These are phyloP conservation scores for Mollisia scopiformis DNA, from an alignment of 2,329 filamentous ascomycete genomes.

Conservation along the genomic window DNA sequence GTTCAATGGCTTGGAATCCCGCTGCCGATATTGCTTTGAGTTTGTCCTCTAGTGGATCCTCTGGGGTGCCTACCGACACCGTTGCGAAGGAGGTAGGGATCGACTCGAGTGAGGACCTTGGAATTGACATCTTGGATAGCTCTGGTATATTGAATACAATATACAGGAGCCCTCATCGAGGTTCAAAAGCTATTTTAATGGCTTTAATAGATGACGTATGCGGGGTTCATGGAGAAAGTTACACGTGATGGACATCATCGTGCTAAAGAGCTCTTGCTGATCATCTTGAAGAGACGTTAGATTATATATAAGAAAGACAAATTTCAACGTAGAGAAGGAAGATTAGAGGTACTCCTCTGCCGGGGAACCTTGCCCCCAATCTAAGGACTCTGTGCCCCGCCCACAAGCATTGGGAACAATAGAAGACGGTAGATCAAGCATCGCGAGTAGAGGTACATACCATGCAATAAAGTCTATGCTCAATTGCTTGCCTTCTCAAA, in stretches of 20 bases:
- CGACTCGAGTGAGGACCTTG: slow-evolving; percentile 19
- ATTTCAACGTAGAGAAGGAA: not conserved
- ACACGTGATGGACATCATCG: not conserved
- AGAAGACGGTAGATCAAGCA: not conserved
- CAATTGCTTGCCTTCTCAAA: slow-evolving; percentile 49
- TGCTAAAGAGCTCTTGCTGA: not conserved
- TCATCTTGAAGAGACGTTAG: not conserved
- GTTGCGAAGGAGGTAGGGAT: slow-evolving; percentile 57
- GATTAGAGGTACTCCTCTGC: not conserved
- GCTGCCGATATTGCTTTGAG: slow-evolving; percentile 64
- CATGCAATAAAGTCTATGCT: not conserved
- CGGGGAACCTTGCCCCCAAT: not conserved
- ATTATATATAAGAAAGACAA: no score
- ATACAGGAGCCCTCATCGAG: not conserved
- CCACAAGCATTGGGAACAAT: not conserved
- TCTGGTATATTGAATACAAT: not conserved
- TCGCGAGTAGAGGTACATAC: not conserved
- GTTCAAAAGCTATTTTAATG: not conserved
- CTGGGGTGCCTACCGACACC: slow-evolving; percentile 54
- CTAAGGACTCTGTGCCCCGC: no score
- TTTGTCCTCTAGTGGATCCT: slow-evolving; percentile 60
- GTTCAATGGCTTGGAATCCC: slow-evolving; percentile 71
- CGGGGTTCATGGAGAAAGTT: not conserved
- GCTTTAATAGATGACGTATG: not conserved
- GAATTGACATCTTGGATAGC: slow-evolving; percentile 14